These are phyloP conservation scores for Coemansia sp. DNA, from an alignment of 192 early-diverging fungal genomes.

Conservation along the genomic window DNA sequence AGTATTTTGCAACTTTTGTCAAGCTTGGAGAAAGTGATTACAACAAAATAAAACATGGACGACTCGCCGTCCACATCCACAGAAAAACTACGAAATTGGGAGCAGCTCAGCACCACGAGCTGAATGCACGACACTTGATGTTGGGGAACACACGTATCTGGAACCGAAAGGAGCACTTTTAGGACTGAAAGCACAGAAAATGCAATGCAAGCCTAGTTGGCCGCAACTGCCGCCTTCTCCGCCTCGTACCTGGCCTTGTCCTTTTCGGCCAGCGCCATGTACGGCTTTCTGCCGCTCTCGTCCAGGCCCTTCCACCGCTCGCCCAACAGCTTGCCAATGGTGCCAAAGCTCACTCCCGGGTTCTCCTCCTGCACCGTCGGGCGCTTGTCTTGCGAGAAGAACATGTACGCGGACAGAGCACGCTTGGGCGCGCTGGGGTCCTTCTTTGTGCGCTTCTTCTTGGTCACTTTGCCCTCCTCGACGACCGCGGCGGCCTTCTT, in stretches of 20 bases:
- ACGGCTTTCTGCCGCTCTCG: conserved; percentile 60
- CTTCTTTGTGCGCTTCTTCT: conserved; percentile 66
- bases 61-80: neutral
- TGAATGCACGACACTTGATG: neutral
- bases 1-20: neutral
- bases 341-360: conserved; percentile 69
- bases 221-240: conserved; percentile 38
- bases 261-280: conserved; percentile 47
- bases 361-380: conserved; percentile 75
- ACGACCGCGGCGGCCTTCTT: conserved; percentile 13
- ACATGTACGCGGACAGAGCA: conserved; percentile 86
- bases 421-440: conserved; percentile 90
- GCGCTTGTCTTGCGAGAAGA: conserved; percentile 85
- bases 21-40: neutral
- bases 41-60: neutral
- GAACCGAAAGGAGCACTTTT: neutral
- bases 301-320: conserved; percentile 64
- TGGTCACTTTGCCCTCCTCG: conserved; percentile 34
- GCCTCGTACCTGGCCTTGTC: conserved; percentile 53
- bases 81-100: neutral
- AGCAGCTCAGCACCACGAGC: too few species aligned
- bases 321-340: conserved; percentile 73
- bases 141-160: neutral
- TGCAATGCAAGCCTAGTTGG: neutral
- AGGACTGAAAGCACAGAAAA: conserved; percentile 7